phyloP scores from a whole-genome alignment of 306 rosid species.

The Arachis hypogaea region DNA sequence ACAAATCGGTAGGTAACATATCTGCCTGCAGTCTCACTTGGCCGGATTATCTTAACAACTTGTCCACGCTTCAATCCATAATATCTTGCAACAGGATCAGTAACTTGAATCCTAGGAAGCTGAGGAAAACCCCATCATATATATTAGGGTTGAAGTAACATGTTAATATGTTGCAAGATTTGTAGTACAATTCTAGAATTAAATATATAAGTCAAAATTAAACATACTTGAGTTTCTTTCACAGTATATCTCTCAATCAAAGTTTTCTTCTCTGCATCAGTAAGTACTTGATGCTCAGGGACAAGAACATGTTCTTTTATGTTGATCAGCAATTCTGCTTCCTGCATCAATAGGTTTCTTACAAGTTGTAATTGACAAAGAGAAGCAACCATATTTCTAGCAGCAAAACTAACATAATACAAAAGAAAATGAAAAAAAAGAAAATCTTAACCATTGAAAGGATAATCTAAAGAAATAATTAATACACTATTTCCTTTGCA shows the following conservation, averaged over 20 bases:
- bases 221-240: slow-evolving; percentile 46
- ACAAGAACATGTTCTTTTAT: slow-evolving; percentile 72
- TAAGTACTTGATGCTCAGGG: slow-evolving; percentile 62
- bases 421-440: not conserved
- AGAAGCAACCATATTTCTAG: not conserved
- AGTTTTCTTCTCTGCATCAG: too few relatives aligned
- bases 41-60: slow-evolving; percentile 83
- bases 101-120: slow-evolving; percentile 89
- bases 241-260: too few relatives aligned
- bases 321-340: slow-evolving; percentile 74
- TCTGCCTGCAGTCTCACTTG: slow-evolving; percentile 90
- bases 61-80: slow-evolving; percentile 90
- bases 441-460: not conserved
- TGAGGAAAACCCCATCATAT: slow-evolving; percentile 31
- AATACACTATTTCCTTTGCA: not conserved
- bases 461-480: not conserved
- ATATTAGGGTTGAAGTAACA: not conserved
- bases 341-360: slow-evolving; percentile 50
- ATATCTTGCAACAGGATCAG: slow-evolving; percentile 85
- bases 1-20: slow-evolving; percentile 83
- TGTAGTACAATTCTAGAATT: slow-evolving; percentile 2
- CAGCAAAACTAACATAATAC: not conserved
- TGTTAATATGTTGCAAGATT: not conserved
- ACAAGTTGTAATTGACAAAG: not conserved
- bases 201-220: slow-evolving; percentile 61